Base-by-base conservation (phyloP, 1,139 yeast species). In the Candida sanyaensis region DNA sequence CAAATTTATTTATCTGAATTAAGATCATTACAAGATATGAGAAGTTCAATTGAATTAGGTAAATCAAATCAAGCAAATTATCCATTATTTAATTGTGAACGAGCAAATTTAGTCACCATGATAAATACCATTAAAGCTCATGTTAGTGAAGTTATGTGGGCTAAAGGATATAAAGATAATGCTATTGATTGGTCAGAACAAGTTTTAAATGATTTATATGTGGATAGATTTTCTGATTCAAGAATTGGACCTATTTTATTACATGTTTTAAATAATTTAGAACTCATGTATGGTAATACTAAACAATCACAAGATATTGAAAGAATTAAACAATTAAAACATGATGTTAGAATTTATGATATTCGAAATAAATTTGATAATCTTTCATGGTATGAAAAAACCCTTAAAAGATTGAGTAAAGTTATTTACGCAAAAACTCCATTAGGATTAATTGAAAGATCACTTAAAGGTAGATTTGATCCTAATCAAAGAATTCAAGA, bases 111-210 rank as follows among this genome's bases (percentile, higher is more conserved):
- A 8, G 54, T 53, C 17, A 55, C 71, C 51, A 49, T 59, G 26
- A 62, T 63, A 21, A 70, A 71, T 41, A 76, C 71, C 43, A 59
- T 80, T 43, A 79, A 81, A 63, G 77, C 84, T 12, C 86, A 85
- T 60, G 68, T 86, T 21, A 75, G 87, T 49, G 92, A 86, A 62
- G 66, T 86, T 6, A 63, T 86, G 54, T 86, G 90, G 88, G 78
- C 77, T 6, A 71, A 78, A 50, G 83, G 84, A 1, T 66, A 71
- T 44, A 66, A 73, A 42, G 60, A 70, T 36, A 80, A 80, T 50
- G 87, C 91, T 0, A 69, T 84, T 33, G 73, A 81, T 13, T 83
- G 89, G 85, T 80, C 81, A 8, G 85, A 84, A 60, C 83, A 82
- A 45, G 78, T 74, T 2, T 61, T 75, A 5, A 75, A 72, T 41